Percentiles rank a stretch among this genome's conserved stretches.
Conservation (phyloP, 805 yeast species). For the Candida insectorum region DNA sequence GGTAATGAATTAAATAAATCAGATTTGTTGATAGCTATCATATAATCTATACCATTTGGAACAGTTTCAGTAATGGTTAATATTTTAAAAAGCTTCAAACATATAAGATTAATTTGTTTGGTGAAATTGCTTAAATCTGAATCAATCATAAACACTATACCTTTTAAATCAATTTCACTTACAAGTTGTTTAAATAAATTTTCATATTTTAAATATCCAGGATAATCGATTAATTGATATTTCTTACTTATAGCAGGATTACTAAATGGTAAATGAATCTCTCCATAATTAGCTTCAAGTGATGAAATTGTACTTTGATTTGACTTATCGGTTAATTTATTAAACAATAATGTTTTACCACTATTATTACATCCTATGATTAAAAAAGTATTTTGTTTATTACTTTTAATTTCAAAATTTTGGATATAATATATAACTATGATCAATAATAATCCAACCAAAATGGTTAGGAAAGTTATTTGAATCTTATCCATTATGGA, state of each 20-base stretch:
- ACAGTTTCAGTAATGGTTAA: constrained; percentile 60
- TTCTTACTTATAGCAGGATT: constrained; percentile 32
- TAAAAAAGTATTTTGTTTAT: constrained; percentile 50
- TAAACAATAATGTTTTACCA: constrained; percentile 65
- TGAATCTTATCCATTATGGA: constrained; percentile 27
- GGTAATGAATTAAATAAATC: constrained; percentile 86
- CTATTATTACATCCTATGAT: constrained; percentile 61
- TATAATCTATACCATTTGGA: constrained; percentile 68
- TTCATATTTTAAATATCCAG: constrained; percentile 81
- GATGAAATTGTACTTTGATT: constrained; percentile 33
- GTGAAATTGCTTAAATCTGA: constrained; percentile 52
- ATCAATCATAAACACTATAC: constrained; percentile 77
- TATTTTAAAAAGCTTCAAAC: constrained; percentile 56
- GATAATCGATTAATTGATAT: constrained; percentile 67
- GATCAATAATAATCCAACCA: constrained; percentile 25
- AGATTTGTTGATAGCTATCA: constrained; percentile 79
- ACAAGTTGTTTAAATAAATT: constrained; percentile 52
- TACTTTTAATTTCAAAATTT: constrained; percentile 13
- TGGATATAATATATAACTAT: constrained; percentile 23
- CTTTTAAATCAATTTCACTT: constrained; percentile 48
- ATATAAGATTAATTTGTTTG: constrained; percentile 36
- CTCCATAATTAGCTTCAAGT: constrained; percentile 31
- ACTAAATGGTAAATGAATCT: constrained; percentile 32
- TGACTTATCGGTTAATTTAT: constrained; percentile 17
- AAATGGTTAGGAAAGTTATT: constrained; percentile 18